Base-by-base conservation (phyloP, 2,329 filamentous ascomycete genomes). In the Ceratocystis lukuohia region DNA sequence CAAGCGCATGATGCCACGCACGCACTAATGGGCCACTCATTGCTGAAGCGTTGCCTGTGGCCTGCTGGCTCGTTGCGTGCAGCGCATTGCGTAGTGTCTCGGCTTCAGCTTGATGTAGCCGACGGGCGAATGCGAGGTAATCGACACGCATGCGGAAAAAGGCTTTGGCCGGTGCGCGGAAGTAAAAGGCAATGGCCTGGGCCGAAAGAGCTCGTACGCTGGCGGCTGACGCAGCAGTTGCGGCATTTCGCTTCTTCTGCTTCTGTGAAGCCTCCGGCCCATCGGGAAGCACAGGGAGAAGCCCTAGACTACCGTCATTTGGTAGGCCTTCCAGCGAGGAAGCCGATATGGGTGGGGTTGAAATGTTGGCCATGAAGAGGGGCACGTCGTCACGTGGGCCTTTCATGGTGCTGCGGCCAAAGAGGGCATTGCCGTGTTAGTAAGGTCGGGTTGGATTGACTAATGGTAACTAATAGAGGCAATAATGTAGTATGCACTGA, bases 71-170 rank as follows among this genome's bases (percentile, higher is more conserved):
- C 7, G 41, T n/a, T 2, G 12, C 56, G 50, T n/a, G 48, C 3
- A 63, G 45, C n/a, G 17, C 73, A 74, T 48, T 77, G 67, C n/a
- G 70, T 69, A 62, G 77, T 75, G 62, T 57, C 17, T 41, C 28
- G 6, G 56, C 46, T 17, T 67, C 62, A 30, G 66, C 66, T 20
- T 62, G 53, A 25, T 67, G 66, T 7, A 67, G 66, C 28, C 56
- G 33, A 33, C 83, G 78, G 2, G 82, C 83, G 69, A 84, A 85
- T 1, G 82, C 82, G 20, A 85, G 79, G 70, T 91, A 96, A 78
- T 96, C 92, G 69, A 96, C 91, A 67, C 92, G 80, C 1, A 89
- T 92, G 69, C 90, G 84, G 76, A 96, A 96, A 74, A 96, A 96
- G 17, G 91, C 89, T 76, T 96, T 96, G 65, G 91, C 88, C 0